Conservation (phyloP, 352 stramenopile species). For the Globisporangium uncinulatum region DNA sequence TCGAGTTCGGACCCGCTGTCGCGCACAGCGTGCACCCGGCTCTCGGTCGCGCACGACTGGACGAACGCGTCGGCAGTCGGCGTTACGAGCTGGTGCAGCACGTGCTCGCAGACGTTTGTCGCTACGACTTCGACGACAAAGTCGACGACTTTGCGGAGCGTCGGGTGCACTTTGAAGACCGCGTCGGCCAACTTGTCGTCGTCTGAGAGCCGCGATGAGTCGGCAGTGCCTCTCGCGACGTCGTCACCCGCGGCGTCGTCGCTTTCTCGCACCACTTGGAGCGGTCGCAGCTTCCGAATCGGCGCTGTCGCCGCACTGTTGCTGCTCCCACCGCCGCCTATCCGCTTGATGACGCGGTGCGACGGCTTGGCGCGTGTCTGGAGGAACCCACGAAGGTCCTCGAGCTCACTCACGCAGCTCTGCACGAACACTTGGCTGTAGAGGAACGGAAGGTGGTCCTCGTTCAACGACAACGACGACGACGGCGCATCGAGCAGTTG, state of each 20-base stretch:
- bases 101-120: slow-evolving; percentile 56
- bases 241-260: slow-evolving; percentile 13
- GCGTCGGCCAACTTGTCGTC: slow-evolving; percentile 32
- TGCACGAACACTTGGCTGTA: slow-evolving; percentile 64
- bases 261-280: slow-evolving; percentile 38
- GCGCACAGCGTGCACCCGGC: slow-evolving; percentile 7
- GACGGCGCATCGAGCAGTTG: slow-evolving; percentile 7
- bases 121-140: slow-evolving; percentile 61
- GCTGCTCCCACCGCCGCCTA: slow-evolving; percentile 9
- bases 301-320: slow-evolving; percentile 10
- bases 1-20: slow-evolving; percentile 8
- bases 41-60: slow-evolving; percentile 26
- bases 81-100: slow-evolving; percentile 33
- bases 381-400: slow-evolving; percentile 53
- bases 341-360: slow-evolving; percentile 16
- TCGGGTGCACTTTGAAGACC: slow-evolving; percentile 60
- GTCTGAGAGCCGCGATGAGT: slow-evolving; percentile 3
- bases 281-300: slow-evolving; percentile 58
- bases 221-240: neutral
- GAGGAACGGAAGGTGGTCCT: slow-evolving; percentile 44
- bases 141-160: slow-evolving; percentile 46
- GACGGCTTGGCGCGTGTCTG: slow-evolving; percentile 39
- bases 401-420: slow-evolving; percentile 50
- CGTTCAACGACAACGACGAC: slow-evolving; percentile 3
- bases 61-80: slow-evolving; percentile 39